Evolutionary conservation across 306 rosid genomes (phyloP), one percentile per base, ranked within the genome.

Genomic region (Malus sieversii): DNA sequence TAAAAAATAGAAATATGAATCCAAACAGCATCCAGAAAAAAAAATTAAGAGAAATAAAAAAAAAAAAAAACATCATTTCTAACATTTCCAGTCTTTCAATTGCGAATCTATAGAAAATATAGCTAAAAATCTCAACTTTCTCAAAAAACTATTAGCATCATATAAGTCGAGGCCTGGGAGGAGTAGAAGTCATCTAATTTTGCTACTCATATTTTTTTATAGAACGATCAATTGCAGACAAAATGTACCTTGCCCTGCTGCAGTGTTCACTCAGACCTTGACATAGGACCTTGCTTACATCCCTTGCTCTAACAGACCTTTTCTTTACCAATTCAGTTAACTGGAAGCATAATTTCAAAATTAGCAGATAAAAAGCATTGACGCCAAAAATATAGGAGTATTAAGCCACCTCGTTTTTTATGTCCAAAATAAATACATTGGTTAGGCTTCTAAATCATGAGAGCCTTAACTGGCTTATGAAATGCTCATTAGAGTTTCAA

Each of bases 231-330:
- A 78, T 74, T 40, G 72, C 25, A 80, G 75, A 66, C 72, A 55
- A 18, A 83, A 40, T 70, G 68, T 86, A 92, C 97, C 93, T 87
- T 10, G 78, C 79, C 77, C 75, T 87, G 85, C 87, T 82, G 87
- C 97, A 96, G 80, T 96, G 99, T 78, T 84, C 77, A 85, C 97
- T 92, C 83, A 95, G 84, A 87, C 90, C 92, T 83, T 90, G 86
- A 78, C 99, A 95, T 74, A 95, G 90, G 85, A 90, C 92, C 83
- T 86, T 89, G 92, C 83, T 89, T 79, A 96, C 98, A 29, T 30
- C 96, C 69, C 99, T 97, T 65, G 77, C 90, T 53, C 84, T 68
- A 46, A 92, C 86, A 78, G 92, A 92, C 67, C 94, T 97, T 69
- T 88, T 87, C 87, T 90, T 89, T 78, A 92, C 90, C 78, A 90